These are phyloP conservation scores for Dicorynia guianensis DNA, from an alignment of 306 rosid genomes.

Conservation along the genomic window DNA sequence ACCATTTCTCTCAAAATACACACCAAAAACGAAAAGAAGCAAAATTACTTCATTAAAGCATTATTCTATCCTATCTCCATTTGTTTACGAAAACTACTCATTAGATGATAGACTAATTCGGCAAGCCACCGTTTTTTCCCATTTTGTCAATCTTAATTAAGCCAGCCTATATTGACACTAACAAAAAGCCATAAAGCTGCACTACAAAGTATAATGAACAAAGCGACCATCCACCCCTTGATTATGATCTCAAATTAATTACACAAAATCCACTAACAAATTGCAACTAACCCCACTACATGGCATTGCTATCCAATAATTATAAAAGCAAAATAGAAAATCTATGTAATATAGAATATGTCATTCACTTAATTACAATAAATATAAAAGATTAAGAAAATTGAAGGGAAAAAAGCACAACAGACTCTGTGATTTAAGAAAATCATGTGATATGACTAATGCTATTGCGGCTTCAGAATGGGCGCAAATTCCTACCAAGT, in stretches of 20 bases:
- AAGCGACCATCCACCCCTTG: conserved; percentile 14
- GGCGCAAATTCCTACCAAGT: conserved; percentile 51
- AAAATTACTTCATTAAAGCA: neutral
- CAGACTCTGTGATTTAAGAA: no score
- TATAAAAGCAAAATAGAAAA: neutral
- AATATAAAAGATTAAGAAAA: neutral
- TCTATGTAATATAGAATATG: neutral
- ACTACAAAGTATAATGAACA: no score
- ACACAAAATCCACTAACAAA: conserved; percentile 13
- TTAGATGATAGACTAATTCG: neutral
- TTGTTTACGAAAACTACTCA: neutral
- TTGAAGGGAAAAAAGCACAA: neutral
- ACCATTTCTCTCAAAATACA: conserved; percentile 9
- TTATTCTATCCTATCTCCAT: neutral
- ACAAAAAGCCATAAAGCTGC: neutral
- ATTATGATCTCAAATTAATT: neutral
- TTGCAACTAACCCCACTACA: conserved; percentile 13
- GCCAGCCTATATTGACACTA: neutral
- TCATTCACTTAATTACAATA: neutral
- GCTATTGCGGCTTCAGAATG: conserved; percentile 43
- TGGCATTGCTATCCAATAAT: neutral
- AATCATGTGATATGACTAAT: neutral
- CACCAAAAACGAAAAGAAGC: no score
- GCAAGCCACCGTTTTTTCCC: neutral
- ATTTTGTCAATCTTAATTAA: no score